Conservation (phyloP, 768 basidiomycete species). For the Epithele typhae region DNA sequence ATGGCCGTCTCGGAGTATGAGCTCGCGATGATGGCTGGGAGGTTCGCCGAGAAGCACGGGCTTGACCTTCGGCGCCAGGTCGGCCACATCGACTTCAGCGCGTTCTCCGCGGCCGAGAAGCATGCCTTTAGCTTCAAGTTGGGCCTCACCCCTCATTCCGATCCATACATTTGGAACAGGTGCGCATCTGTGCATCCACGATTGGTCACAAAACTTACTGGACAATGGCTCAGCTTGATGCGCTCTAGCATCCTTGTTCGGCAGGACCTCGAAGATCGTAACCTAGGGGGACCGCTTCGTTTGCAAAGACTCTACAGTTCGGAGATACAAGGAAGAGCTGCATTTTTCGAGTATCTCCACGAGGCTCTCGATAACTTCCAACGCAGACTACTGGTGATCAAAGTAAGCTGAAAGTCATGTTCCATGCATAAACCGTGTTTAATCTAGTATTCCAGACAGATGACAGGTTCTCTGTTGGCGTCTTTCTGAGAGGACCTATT, state of each 20-base stretch:
- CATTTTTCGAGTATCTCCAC: conserved; percentile 60
- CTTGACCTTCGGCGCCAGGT: conserved; percentile 45
- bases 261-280: conserved; percentile 46
- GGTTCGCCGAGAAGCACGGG: conserved; percentile 39
- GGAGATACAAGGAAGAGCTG: conserved; percentile 40
- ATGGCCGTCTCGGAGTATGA: conserved; percentile 59
- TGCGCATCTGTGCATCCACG: conserved; percentile 24
- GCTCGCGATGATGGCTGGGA: conserved; percentile 46
- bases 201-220: conserved; percentile 49
- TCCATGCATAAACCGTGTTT: too few species aligned
- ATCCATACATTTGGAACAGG: conserved; percentile 55
- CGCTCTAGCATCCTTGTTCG: conserved; percentile 54
- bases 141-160: conserved; percentile 32
- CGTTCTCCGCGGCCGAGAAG: conserved; percentile 50
- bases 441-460: too few species aligned
- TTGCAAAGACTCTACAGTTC: conserved; percentile 63
- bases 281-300: conserved; percentile 47
- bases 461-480: conserved; percentile 54
- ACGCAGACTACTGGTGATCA: conserved; percentile 52
- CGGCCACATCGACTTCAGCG: conserved; percentile 51
- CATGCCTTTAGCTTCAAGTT: conserved; percentile 44
- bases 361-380: conserved; percentile 54
- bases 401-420: conserved; percentile 27
- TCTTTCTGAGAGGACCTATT: conserved; percentile 59
- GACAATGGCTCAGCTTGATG: conserved; percentile 45